These are phyloP conservation scores for Metarhizium brunneum DNA, from an alignment of 2,329 filamentous ascomycete species.

Conservation along the genomic window DNA sequence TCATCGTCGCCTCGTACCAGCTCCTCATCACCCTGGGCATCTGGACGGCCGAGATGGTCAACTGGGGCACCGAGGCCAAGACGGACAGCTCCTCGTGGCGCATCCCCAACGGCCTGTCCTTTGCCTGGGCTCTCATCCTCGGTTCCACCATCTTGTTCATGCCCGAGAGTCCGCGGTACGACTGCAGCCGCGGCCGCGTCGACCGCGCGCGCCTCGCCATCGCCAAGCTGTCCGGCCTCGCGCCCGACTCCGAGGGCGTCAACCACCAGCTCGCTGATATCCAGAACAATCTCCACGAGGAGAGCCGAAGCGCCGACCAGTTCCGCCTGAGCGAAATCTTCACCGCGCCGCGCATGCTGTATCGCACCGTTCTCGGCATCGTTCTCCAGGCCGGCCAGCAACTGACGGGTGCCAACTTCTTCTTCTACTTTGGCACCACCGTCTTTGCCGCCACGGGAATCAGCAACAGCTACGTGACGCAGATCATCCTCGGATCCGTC, in stretches of 20 bases:
- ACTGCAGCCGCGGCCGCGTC: constrained; percentile 34
- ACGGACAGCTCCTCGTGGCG: constrained; percentile 47
- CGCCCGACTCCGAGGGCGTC: constrained; percentile 29
- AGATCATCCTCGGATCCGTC: constrained; percentile 58
- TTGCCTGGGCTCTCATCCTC: constrained; percentile 45
- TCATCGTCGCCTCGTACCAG: constrained; percentile 57
- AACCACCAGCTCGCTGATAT: constrained; percentile 43
- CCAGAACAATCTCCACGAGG: constrained; percentile 38
- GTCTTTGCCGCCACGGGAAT: constrained; percentile 60
- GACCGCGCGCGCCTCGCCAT: constrained; percentile 41
- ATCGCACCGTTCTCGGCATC: constrained; percentile 54
- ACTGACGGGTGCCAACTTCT: constrained; percentile 59
- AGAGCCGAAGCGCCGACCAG: constrained; percentile 34
- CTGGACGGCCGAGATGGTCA: constrained; percentile 47
- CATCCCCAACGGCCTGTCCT: constrained; percentile 49
- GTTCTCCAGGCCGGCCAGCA: constrained; percentile 57
- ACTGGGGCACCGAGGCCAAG: constrained; percentile 48
- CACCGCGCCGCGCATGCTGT: constrained; percentile 56
- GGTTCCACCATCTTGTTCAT: constrained; percentile 41
- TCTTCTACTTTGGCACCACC: constrained; percentile 58
- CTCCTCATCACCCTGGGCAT: constrained; percentile 63
- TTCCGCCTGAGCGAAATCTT: constrained; percentile 52
- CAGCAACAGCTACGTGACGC: constrained; percentile 54
- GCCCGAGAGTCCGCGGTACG: constrained; percentile 45
- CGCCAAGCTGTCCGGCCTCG: constrained; percentile 34